Base-by-base conservation (phyloP, 2,329 filamentous ascomycete species). In the Arthroderma sp. region DNA sequence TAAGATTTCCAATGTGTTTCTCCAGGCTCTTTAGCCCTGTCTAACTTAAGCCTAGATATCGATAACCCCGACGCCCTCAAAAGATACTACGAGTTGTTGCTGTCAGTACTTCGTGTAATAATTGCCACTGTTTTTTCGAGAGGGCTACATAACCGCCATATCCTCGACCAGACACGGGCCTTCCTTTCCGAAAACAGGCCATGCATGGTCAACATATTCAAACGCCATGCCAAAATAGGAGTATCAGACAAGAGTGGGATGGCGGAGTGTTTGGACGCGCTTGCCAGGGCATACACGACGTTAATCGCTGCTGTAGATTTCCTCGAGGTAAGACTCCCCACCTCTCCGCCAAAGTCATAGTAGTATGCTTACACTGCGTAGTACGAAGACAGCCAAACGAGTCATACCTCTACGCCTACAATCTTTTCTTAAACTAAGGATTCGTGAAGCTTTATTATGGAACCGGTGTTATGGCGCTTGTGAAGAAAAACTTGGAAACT, bases 201-300 rank as follows among this genome's bases (percentile, higher is more conserved):
- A 61, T 78, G 88, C 46, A 85, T 96, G 55, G 78, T 91, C 51
- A 83, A 87, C 38, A 81, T 94, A 15, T 84, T 98, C 57, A 98
- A 98, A 69, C 75, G 87, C 52, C 85, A 84, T 54, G 85, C 85
- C 0, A 84, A 84, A 40, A 83, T 94, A 46, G 83, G 83, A 11
- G 64, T 66, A 34, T 61, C 65, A 31, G 60, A 63, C 4, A 59
- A 61, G 31, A 62, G 65, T 8, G 60, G 65, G 36, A 68, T 78
- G 32, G 78, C 78, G 43, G 70, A 79, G 45, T 75, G 77, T 50
- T 68, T 94, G 33, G 74, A 77, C 40, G 85, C 89, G 53, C 64
- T 96, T 52, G 85, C 88, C 4, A 86, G 94, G 61, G 81, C 85
- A 39, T 85, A 91, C 57, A 81, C 89, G 64, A 72, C 91, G 44